Evolutionary conservation across 768 basidiomycete species (phyloP).

Genomic region (Tulasnella sp.): DNA sequence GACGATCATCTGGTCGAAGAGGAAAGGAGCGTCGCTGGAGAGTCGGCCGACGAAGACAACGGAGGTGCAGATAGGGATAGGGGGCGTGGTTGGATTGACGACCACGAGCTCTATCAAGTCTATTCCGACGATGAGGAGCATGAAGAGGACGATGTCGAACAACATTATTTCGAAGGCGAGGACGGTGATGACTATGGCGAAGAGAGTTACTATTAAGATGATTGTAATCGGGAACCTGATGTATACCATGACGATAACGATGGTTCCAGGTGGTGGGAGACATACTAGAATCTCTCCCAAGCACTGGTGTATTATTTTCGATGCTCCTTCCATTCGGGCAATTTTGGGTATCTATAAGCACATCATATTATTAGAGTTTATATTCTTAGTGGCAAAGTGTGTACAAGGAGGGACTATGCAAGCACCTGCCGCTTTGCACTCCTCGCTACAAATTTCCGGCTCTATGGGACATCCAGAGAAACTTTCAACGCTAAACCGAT

Average conservation of each 20-base stretch:
- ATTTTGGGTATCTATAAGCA: not conserved
- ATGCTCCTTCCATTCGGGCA: not conserved
- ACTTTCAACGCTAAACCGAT: conserved; percentile 36
- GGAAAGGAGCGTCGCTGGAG: conserved; percentile 18
- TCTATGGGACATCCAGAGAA: not conserved
- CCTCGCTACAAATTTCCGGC: not conserved
- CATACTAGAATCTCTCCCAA: not conserved
- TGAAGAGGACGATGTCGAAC: not conserved
- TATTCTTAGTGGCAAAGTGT: not conserved
- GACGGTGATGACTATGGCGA: not conserved
- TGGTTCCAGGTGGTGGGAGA: not conserved
- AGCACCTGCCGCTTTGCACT: too few relatives aligned
- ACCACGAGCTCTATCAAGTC: not conserved
- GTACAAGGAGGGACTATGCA: too few relatives aligned
- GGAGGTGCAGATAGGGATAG: not conserved
- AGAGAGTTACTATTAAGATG: not conserved
- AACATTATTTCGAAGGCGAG: not conserved
- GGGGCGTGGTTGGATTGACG: not conserved
- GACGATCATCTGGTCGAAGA: conserved; percentile 27
- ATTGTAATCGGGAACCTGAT: not conserved
- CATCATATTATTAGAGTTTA: not conserved
- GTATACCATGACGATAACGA: not conserved
- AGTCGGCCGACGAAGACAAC: not conserved
- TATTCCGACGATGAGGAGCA: not conserved
- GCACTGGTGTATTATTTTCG: not conserved